Evolutionary conservation across 2,329 filamentous ascomycete species (phyloP).

Genomic region (Pseudogymnoascus sp.): DNA sequence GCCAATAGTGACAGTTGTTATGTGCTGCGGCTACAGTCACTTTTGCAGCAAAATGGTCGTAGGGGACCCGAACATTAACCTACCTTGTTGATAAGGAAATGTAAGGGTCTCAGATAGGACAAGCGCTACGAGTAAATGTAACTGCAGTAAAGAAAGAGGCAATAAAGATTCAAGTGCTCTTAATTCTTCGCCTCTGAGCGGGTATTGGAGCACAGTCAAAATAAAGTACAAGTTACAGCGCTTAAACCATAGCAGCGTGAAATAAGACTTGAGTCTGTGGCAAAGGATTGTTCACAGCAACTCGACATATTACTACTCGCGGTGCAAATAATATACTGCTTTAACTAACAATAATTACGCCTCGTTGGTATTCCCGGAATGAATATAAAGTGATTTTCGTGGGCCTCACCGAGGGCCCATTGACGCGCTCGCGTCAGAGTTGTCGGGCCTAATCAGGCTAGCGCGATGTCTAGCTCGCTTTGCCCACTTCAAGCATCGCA

Average conservation of each 20-base stretch:
- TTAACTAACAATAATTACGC: not conserved
- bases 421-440: constrained; percentile 5
- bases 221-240: not conserved
- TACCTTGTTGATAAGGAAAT: not conserved
- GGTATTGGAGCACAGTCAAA: not conserved
- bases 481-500: not conserved
- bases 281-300: not conserved
- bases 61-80: not conserved
- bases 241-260: not conserved
- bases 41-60: not conserved
- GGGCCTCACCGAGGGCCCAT: not conserved
- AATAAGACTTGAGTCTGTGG: not conserved
- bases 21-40: not conserved
- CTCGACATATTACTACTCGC: not conserved
- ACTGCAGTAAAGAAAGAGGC: not conserved
- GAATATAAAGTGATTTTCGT: not conserved
- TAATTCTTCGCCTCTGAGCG: not conserved
- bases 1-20: not conserved
- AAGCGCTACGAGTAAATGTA: not conserved
- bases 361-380: not conserved
- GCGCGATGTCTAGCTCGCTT: not conserved
- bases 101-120: not conserved
- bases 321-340: not conserved
- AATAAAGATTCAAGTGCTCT: not conserved
- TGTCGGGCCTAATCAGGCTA: constrained; percentile 1